Conservation (phyloP, 768 basidiomycete genomes). For the Hemileccinum rubropunctum region DNA sequence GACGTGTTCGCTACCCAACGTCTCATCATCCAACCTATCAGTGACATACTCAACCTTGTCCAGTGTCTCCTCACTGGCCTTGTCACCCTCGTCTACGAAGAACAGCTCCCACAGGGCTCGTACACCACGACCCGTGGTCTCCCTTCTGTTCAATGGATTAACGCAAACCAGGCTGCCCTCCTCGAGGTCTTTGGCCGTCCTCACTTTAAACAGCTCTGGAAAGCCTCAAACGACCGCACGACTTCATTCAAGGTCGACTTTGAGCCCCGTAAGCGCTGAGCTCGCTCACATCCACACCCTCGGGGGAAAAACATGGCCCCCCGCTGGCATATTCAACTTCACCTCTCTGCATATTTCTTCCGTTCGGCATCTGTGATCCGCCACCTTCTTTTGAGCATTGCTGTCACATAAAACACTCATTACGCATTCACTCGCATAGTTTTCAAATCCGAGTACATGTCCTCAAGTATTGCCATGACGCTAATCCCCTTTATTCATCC, state of each 20-base stretch:
- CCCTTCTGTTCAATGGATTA: conserved; percentile 76
- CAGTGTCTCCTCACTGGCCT: conserved; percentile 74
- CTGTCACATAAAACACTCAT: conserved; percentile 39
- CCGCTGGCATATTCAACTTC: conserved; percentile 19
- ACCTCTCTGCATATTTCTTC: conserved; percentile 9
- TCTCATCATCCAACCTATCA: conserved; percentile 65
- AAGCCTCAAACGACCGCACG: conserved; percentile 68
- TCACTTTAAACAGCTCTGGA: conserved; percentile 70
- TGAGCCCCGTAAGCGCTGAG: conserved; percentile 40
- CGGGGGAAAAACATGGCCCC: conserved; percentile 6
- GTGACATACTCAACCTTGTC: conserved; percentile 64
- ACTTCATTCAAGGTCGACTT: conserved; percentile 75
- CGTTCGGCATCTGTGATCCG: conserved; percentile 28
- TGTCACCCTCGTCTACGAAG: conserved; percentile 72
- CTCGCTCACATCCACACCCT: conserved; percentile 3
- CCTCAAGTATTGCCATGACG: conserved; percentile 27
- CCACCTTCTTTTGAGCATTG: conserved; percentile 31
- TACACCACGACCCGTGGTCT: conserved; percentile 76
- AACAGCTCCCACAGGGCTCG: conserved; percentile 63
- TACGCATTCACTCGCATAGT: conserved; percentile 35
- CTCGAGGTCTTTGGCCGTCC: conserved; percentile 70
- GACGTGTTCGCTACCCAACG: conserved; percentile 71
- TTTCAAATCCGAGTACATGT: conserved; percentile 28
- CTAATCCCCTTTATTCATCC: conserved; percentile 33
- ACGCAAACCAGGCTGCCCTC: conserved; percentile 62